phyloP scores from a whole-genome alignment of 805 yeast species.

The Schizosaccharomyces japonicus region DNA sequence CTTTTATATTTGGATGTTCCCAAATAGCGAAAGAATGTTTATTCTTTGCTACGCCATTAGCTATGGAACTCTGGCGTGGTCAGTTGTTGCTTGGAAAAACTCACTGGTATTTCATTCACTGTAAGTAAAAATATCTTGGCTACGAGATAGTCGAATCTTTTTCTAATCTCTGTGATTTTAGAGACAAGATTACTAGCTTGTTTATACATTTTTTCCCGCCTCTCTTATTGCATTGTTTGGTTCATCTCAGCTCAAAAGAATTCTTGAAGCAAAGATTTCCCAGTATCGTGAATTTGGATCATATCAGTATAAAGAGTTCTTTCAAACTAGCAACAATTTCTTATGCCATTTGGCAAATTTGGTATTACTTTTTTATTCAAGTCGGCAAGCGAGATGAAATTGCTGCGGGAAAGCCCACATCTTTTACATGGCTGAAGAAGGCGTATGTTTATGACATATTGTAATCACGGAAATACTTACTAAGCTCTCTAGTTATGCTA shows the following conservation, averaged over 20 bases:
- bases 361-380: conserved; percentile 81
- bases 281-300: conserved; percentile 45
- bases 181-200: conserved; percentile 78
- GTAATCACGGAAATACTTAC: not conserved
- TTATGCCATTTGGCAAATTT: conserved; percentile 72
- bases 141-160: not conserved
- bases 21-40: conserved; percentile 46
- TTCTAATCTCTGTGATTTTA: conserved; percentile 15
- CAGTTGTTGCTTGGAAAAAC: conserved; percentile 88
- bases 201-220: conserved; percentile 86
- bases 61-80: conserved; percentile 75
- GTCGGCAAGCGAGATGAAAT: conserved; percentile 56
- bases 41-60: conserved; percentile 67
- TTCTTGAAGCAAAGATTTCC: conserved; percentile 40
- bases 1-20: conserved; percentile 60
- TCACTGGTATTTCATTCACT: conserved; percentile 55
- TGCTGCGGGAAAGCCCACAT: conserved; percentile 62
- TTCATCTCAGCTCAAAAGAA: conserved; percentile 29
- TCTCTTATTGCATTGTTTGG: conserved; percentile 59
- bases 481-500: conserved; percentile 18
- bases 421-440: conserved; percentile 62
- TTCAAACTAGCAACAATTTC: conserved; percentile 56
- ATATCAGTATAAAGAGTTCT: conserved; percentile 51
- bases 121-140: not conserved
- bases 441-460: conserved; percentile 11